Base-by-base conservation (phyloP, 2,329 filamentous ascomycete genomes). In the Monilinia laxa region DNA sequence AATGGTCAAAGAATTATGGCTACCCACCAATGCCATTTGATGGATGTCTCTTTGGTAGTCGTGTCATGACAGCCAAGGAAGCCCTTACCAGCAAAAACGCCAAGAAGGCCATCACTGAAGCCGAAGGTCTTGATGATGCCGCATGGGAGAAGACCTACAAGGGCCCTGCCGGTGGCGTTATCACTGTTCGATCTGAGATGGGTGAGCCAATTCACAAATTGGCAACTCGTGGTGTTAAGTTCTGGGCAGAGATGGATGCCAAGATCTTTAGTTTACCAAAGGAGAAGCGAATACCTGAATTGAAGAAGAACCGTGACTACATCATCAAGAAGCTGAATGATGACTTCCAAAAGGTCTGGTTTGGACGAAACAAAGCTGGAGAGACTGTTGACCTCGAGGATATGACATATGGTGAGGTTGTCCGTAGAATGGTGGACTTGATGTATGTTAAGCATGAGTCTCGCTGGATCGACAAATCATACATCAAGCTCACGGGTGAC, bases 121-220 rank as follows among this genome's bases (percentile, higher is more conserved):
- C 93, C 4, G 86, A 88, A 68, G 93, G 93, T 77, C 83, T 97
- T 47, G 90, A 90, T 62, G 93, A 97, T 75, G 79, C 78, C 69
- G 85, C 94, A 72, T 97, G 93, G 93, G 93, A 97, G 80, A 89
- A 93, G 80, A 96, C 92, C 6, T 97, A 97, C 83, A 92, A 94
- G 81, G 92, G 91, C 23, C 85, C 93, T 35, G 90, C 93, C 67
- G 95, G 95, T 74, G 95, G 95, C 77, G 88, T 99, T 70, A 94
- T 99, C 74, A 99, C 95, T 38, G 95, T 99, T 59, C 88, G 93
- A 71, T 99, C 95, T 1, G 95, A 99, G 81, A 99, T 99, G 96
- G 96, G 95, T 56, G 95, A 99, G 83, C 96, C 95, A 7, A 99
- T 99, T 70, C 95, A 99, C 83, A 99, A 99, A 83, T 87, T 99